These are phyloP conservation scores for Citrus unshiu DNA, from an alignment of 345 rosid species.

Conservation along the genomic window DNA sequence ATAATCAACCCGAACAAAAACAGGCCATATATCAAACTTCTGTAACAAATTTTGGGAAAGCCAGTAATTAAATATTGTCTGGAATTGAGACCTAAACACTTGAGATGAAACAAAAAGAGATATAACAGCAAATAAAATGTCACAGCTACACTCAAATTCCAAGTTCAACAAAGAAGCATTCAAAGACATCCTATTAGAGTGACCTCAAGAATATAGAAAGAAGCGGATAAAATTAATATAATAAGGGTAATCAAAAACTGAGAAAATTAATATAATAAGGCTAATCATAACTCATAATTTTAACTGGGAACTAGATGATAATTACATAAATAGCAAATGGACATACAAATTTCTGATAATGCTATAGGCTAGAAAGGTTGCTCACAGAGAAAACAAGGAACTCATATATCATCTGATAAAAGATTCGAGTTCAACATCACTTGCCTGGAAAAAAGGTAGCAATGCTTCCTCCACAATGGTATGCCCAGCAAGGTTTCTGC, in stretches of 20 bases:
- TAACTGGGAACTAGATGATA: not conserved
- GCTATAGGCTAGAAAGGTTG: not conserved
- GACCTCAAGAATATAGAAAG: not conserved
- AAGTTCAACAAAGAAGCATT: conserved; percentile 5
- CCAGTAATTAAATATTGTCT: conserved; percentile 21
- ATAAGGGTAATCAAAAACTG: not conserved
- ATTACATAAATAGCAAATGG: not conserved
- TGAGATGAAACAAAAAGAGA: not conserved
- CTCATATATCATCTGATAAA: conserved; percentile 1
- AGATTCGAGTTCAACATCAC: conserved; percentile 13
- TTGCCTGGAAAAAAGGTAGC: conserved; percentile 97
- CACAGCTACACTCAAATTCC: not conserved
- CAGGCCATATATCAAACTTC: conserved; percentile 86
- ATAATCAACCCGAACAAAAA: conserved; percentile 84
- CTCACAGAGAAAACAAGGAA: not conserved
- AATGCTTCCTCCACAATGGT: conserved; percentile 71
- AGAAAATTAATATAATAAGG: not conserved
- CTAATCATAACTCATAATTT: not conserved
- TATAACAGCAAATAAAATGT: not conserved
- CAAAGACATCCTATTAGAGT: conserved; percentile 1
- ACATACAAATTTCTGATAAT: not conserved
- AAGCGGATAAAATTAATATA: not conserved
- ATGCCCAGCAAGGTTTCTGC: conserved; percentile 32
- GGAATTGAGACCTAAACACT: not conserved
- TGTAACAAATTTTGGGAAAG: conserved; percentile 34